Evolutionary conservation across 2,329 filamentous ascomycete species (phyloP), one percentile per base, ranked within the genome.

Genomic region (Diplodia seriata): DNA sequence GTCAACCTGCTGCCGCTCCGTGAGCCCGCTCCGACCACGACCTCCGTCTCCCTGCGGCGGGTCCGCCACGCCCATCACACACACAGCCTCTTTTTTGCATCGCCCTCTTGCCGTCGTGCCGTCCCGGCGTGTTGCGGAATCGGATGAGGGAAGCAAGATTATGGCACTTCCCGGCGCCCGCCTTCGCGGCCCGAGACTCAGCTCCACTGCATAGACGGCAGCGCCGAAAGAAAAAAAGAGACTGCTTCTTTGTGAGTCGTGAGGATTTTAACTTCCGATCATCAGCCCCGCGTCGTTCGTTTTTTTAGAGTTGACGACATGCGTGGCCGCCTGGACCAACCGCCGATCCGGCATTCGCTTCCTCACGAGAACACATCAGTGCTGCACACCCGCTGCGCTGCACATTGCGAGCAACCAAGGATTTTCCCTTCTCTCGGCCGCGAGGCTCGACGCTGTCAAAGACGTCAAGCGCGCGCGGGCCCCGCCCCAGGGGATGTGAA

Each of bases 191-290:
- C 57, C 40, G 57, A 50, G 57, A 26, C 57, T 31, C 29, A 50
- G 57, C 57, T 61, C 26, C 57, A 49, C 57, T 50, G 57, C 57
- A 50, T 43, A 61, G 40, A 31, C 26, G 20, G 18, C 56, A 50
- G 15, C 14, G 20, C 6, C 2, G 23, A 49, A 20, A 47, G 9
- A 47, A 47, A 18, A 47, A 20, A 12, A 47, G 40, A 47, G 18
- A 18, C 15, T 49, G 38, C 40, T 26, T 31, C 43, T 38, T 49
- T 40, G 23, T 43, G 40, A 50, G 57, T 61, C 57, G 57, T 43
- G 40, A 29, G 15, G 57, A 61, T 50, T 49, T 61, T 49, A 61
- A 61, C 57, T 61, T 61, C 57, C 57, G 57, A 61, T 61, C 57
- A 61, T 47, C 56, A 59, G 56, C 56, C 56, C 56, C 56, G 57